Percentiles rank a stretch among this genome's conserved stretches.
Evolutionary conservation across 1,284 basidiomycete species (phyloP).

Genomic region (Salmacisia buchloeana): DNA sequence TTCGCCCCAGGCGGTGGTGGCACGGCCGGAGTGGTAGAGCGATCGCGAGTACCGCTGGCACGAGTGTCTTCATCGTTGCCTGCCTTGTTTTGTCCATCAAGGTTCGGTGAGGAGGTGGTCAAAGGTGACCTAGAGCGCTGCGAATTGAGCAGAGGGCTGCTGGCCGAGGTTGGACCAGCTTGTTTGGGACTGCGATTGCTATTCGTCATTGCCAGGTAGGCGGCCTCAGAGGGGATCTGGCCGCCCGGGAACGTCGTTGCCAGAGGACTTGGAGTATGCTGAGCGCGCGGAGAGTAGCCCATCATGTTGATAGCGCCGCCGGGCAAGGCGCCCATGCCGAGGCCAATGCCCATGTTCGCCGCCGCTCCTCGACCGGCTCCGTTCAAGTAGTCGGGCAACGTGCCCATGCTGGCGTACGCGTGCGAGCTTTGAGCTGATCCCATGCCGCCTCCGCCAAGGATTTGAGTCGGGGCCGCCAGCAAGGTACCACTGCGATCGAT

Average conservation of each 20-base stretch:
- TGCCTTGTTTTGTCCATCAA: not conserved
- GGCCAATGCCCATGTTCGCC: not conserved
- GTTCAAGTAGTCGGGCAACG: not conserved
- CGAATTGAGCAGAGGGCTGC: not conserved
- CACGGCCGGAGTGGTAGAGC: not conserved
- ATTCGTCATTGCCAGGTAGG: no score
- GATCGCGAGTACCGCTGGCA: not conserved
- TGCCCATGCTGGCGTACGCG: slow-evolving; percentile 7
- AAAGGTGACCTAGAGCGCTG: not conserved
- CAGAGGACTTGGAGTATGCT: not conserved
- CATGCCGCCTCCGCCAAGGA: not conserved
- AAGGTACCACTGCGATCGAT: slow-evolving; percentile 39
- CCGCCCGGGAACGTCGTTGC: not conserved
- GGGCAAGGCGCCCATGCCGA: not conserved
- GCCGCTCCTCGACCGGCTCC: not conserved
- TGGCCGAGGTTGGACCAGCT: not conserved
- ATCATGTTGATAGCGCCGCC: not conserved
- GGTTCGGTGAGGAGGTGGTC: not conserved
- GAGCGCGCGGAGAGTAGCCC: not conserved
- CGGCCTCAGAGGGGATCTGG: not conserved
- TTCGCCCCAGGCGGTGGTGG: not conserved
- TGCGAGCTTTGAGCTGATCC: not conserved
- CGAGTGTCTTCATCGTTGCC: not conserved
- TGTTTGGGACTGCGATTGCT: not conserved
- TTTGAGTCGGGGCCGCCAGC: slow-evolving; percentile 20